Base-by-base conservation (phyloP, 495 filamentous ascomycete species). In the Neurospora intermedia region DNA sequence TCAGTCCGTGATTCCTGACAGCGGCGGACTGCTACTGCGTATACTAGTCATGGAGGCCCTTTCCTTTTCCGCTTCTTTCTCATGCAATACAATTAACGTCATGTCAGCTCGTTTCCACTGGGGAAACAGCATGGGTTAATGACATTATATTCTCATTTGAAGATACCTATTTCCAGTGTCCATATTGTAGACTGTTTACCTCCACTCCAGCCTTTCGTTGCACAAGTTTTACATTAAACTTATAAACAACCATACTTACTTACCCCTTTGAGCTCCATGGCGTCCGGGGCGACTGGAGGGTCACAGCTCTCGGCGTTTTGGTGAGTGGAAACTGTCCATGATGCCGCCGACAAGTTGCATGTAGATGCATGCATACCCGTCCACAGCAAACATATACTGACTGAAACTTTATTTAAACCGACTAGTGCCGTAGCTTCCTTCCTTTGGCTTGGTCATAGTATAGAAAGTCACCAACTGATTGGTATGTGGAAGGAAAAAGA, bases 401-500 rank as follows among this genome's bases (percentile, higher is more conserved):
- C 54, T 40, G 20, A 2, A 38, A 38, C 38, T 20, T 48, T 27
- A 20, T 18, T n/a, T 39, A 18, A 7, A 35, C n/a, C n/a, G n/a
- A n/a, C 35, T 43, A 85, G 85, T 75, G 82, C 84, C 74, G 80
- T 83, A 20, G 75, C 81, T 43, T 84, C 82, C 0, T 85, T 85
- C 76, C 69, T 83, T 11, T 87, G 82, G 82, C 76, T 87, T 15
- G 78, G 80, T 6, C 76, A 79, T 71, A 83, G 78, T 6, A 72
- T 86, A 20, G 81, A 87, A 70, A 81, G 80, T 43, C 83, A 87
- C 69, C 82, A 82, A n/a, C 78, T 85, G 40, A 81, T 83, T 62
- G 82, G 84, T 84, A 71, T 46, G 70, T 69, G 35, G 35, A 38
- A 38, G 35, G 27, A 31, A 31, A 2, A 10, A 8, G n/a, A n/a